Conservation (phyloP, 1,284 basidiomycete species). For the Golubevia sp. region DNA sequence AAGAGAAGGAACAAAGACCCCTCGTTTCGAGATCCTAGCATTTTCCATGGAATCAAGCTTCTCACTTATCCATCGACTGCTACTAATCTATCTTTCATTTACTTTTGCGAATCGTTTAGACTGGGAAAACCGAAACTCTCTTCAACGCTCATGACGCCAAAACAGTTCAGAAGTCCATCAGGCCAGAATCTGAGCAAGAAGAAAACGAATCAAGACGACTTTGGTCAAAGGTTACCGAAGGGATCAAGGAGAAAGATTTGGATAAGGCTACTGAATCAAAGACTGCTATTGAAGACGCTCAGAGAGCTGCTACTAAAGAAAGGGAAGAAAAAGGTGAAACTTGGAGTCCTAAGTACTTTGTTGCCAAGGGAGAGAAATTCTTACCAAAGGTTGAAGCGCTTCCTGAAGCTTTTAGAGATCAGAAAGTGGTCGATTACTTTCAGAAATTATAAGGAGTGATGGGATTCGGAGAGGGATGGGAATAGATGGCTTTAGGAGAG, state of each 20-base stretch:
- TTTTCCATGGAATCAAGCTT: background rate
- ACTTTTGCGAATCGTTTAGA: slow-evolving; percentile 62
- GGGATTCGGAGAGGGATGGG: too few relatives aligned
- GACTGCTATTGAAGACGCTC: slow-evolving; percentile 85
- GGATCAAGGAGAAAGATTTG: slow-evolving; percentile 87
- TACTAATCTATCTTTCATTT: background rate
- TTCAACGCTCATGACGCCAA: slow-evolving; percentile 81
- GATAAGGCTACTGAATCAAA: slow-evolving; percentile 91
- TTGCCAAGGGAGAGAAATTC: slow-evolving; percentile 65
- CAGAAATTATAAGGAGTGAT: background rate
- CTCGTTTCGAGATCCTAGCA: background rate
- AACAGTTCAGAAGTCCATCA: slow-evolving; percentile 79
- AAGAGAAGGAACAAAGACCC: too few relatives aligned
- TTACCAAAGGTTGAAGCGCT: slow-evolving; percentile 43
- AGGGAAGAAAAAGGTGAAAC: slow-evolving; percentile 76
- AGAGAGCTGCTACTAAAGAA: slow-evolving; percentile 77
- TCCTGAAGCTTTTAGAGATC: background rate
- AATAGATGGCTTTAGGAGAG: too few relatives aligned
- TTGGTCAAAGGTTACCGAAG: slow-evolving; percentile 83
- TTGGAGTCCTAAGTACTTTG: slow-evolving; percentile 80
- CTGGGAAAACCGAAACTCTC: slow-evolving; percentile 73
- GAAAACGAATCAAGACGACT: slow-evolving; percentile 84
- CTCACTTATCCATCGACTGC: background rate
- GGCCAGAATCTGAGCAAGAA: slow-evolving; percentile 85
- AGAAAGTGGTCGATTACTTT: background rate